Evolutionary conservation across 257 asterid species (phyloP), one percentile per base, ranked within the genome.

Genomic region (Catharanthus roseus): DNA sequence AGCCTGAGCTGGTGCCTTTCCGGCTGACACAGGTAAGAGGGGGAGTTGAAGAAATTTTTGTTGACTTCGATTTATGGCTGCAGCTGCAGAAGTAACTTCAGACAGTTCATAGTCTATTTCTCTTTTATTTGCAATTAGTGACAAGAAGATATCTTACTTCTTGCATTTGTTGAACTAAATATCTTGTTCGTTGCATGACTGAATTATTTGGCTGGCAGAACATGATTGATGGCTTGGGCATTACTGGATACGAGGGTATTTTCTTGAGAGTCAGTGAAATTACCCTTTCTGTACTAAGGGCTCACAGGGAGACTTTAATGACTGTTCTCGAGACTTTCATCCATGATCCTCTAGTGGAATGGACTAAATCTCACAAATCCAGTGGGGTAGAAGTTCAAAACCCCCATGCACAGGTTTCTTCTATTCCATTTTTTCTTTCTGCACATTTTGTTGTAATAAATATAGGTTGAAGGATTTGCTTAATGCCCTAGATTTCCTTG

Each of bases 341-440:
- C 77, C 99, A 93, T 34, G 99, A 93, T 74, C 99, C 99, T 76
- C 96, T 93, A n/a, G 99, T 93, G 74, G 99, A 93, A 79, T 93
- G 99, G 99, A 91, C 99, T 36, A 93, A 93, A 85, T 83, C 96
- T 76, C 98, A 93, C 88, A 93, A 89, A 84, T 89, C 99, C 74
- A 93, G 97, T 75, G 96, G 97, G 65, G 90, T 88, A 60, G 99
- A 93, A 80, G 99, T 93, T 66, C 92, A 93, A 76, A 93, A 93
- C 75, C 99, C 99, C 41, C 96, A 93, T 31, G 99, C 97, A 36
- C 99, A 93, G 99, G 99, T 93, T 79, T 80, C 71, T 76, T 49
- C 57, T 61, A 53, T n/a, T 67, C 74, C 69, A 69, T 15, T n/a
- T 24, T 57, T 63, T 54, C 19, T 34, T 57, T 49, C 34, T 56